Evolutionary conservation across 768 basidiomycete genomes (phyloP), one percentile per base, ranked within the genome.

Genomic region (Asterophora lycoperdoides): DNA sequence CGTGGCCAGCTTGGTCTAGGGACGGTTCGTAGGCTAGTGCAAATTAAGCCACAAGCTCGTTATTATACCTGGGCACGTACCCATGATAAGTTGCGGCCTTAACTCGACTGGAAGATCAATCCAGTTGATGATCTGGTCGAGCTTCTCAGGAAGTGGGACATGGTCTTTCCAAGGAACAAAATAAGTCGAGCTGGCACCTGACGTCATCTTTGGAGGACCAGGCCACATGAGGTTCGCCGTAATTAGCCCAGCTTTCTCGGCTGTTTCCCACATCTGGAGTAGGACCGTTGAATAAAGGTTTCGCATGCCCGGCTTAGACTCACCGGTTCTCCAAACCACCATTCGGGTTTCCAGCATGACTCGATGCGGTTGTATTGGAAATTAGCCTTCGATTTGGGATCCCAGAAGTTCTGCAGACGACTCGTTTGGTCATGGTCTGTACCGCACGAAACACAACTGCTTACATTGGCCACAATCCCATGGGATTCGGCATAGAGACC

Each of bases 171-270:
- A 94, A 9, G 89, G 89, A 33, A 93, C 67, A 55, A 83, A 90
- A 53, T 89, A 89, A 0, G 84, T 85, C 8, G 90, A 75, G 13
- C 79, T 74, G 2, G 68, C 72, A 1, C 90, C 91, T 8, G 78
- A 75, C 2, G 58, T 64, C 0, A 89, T 92, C 55, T 71, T 73
- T 0, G 87, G 81, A 26, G 93, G 93, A 10, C 93, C 93, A 8
- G 89, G 89, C 90, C 93, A 96, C 93, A 96, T 96, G 37, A 93
- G 73, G 57, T 93, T 93, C 0, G 90, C 93, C 4, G 88, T 86
- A 30, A 79, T 71, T 9, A 91, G 63, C 0, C 85, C 85, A 4
- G 84, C 81, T 50, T 80, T 84, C 49, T 72, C 77, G 2, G 85
- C 89, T 0, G 92, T 93, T 60, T 91, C 89, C 93, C 93, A 96